Evolutionary conservation across 1,139 yeast species (phyloP), one percentile per base, ranked within the genome.

Genomic region (Trichomonascaceae sp.): DNA sequence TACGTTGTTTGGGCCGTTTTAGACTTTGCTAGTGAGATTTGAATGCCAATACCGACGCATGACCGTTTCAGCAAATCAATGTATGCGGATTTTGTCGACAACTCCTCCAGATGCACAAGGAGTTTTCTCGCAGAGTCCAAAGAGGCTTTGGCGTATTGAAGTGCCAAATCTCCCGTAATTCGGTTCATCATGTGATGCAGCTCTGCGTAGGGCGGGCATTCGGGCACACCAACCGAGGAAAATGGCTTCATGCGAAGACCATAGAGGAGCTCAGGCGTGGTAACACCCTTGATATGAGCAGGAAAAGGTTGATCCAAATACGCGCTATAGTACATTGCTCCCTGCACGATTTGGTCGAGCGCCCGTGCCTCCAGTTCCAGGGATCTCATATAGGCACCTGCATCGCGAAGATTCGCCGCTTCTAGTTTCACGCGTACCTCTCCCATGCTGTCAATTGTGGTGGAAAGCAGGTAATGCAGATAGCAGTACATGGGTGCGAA

Each of bases 211-310:
- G 61, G 52, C 3, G 89, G 81, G 33, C 69, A 51, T 4, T 64
- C 66, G 0, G 97, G 96, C 4, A 76, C 76, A 0, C 93, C 95
- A 13, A 87, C 78, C 0, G 87, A 70, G 13, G 81, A 72, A 61
- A 81, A 84, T 2, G 93, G 76, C 51, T 84, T 85, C 69, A 85
- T 71, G 43, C 95, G 68, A 30, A 85, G 58, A 16, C 69, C 62
- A 52, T 68, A 82, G n/a, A 76, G 56, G 28, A 67, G 50, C 40
- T 74, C 73, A 30, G 67, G 63, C 9, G 62, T 48, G 8, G 72
- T 61, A 27, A 62, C 57, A n/a, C n/a, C n/a, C n/a, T n/a, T n/a
- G 11, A 22, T 17, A 13, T 30, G 31, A 29, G 59, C 52, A 3
- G 52, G 43, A 5, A 74, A 68, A 28, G 60, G 51, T 16, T 58